Conservation (phyloP, 2,329 filamentous ascomycete species). For the Dactylella cylindrospora region DNA sequence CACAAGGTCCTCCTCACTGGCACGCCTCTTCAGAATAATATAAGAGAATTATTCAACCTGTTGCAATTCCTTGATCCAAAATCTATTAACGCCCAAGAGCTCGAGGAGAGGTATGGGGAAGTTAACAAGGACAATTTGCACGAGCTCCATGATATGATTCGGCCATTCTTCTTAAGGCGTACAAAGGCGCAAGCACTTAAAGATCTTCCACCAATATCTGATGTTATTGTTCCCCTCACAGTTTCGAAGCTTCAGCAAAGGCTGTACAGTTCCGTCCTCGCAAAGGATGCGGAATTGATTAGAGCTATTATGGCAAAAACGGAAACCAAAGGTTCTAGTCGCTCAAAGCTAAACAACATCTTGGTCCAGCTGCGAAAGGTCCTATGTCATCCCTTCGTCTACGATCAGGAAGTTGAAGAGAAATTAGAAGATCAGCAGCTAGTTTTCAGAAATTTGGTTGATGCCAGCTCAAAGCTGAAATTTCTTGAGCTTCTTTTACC, state of each 20-base stretch:
- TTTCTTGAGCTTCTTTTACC: slow-evolving; percentile 83
- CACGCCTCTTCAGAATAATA: slow-evolving; percentile 94
- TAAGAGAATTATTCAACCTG: slow-evolving; percentile 92
- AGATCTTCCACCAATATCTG: slow-evolving; percentile 87
- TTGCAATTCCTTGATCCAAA: slow-evolving; percentile 83
- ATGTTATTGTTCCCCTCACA: slow-evolving; percentile 92
- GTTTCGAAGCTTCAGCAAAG: slow-evolving; percentile 94
- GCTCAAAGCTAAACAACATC: slow-evolving; percentile 86
- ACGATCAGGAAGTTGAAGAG: slow-evolving; percentile 87
- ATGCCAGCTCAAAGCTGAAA: slow-evolving; percentile 86
- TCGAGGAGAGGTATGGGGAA: slow-evolving; percentile 75
- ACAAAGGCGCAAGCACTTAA: slow-evolving; percentile 90
- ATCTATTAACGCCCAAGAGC: slow-evolving; percentile 65
- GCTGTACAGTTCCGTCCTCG: slow-evolving; percentile 88
- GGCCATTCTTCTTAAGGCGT: slow-evolving; percentile 67
- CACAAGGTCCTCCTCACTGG: slow-evolving; percentile 82
- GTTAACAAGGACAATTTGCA: slow-evolving; percentile 79
- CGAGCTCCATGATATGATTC: slow-evolving; percentile 66
- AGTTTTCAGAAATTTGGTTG: slow-evolving; percentile 78
- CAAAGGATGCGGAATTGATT: slow-evolving; percentile 86
- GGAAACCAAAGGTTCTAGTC: slow-evolving; percentile 60
- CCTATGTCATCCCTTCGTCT: slow-evolving; percentile 93
- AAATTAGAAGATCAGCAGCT: slow-evolving; percentile 60
- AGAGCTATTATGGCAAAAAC: slow-evolving; percentile 74
- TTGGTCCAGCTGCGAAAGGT: slow-evolving; percentile 93